Evolutionary conservation across 2,329 filamentous ascomycete species (phyloP).

Genomic region (Neofusicoccum cordaticola): DNA sequence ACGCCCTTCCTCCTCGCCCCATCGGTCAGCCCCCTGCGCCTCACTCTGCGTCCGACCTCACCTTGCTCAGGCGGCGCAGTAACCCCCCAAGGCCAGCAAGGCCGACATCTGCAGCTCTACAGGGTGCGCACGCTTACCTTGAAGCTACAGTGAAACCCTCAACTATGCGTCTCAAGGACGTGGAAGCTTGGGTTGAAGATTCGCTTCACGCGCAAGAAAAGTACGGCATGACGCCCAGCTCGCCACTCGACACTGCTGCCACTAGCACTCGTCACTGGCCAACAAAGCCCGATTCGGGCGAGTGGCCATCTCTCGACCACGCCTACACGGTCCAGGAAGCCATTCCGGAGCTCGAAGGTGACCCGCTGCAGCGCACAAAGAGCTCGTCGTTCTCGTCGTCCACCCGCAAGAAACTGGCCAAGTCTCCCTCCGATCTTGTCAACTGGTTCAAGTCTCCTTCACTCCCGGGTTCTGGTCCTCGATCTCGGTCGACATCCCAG

Average conservation of each 20-base stretch:
- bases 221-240: background rate
- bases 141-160: constrained; percentile 5
- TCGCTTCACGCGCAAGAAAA: background rate
- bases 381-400: constrained; percentile 2
- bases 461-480: background rate
- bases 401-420: background rate
- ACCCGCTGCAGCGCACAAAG: background rate
- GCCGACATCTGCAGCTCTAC: background rate
- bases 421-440: background rate
- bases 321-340: background rate
- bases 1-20: background rate
- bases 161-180: background rate
- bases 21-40: background rate
- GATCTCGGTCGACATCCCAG: constrained; percentile 6
- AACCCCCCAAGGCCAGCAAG: background rate
- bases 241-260: background rate
- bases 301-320: background rate
- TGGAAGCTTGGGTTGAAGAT: constrained; percentile 10
- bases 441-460: constrained; percentile 2
- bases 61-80: background rate
- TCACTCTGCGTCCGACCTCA: background rate
- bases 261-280: background rate
- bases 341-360: background rate
- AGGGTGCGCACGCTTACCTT: background rate
- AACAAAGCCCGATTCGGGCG: background rate